Conservation (phyloP, 768 basidiomycete species). For the Boletus sp. region DNA sequence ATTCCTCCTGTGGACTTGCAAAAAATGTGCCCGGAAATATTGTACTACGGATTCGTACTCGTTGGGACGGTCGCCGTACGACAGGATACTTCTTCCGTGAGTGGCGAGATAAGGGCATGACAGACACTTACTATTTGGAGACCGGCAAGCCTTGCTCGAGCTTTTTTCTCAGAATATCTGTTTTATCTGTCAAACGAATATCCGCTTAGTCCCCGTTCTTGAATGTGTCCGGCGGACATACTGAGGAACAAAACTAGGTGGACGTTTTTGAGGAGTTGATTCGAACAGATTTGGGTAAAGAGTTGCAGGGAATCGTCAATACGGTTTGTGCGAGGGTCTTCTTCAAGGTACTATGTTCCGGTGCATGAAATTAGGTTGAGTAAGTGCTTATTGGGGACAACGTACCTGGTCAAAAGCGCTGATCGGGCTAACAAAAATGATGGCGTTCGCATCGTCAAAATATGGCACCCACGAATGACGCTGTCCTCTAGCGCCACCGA, state of each 20-base stretch:
- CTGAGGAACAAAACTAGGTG: conserved; percentile 58
- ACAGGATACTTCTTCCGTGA: conserved; percentile 58
- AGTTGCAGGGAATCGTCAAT: conserved; percentile 88
- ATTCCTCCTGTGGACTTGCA: conserved; percentile 73
- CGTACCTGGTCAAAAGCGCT: conserved; percentile 75
- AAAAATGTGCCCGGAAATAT: conserved; percentile 86
- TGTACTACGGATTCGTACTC: conserved; percentile 78
- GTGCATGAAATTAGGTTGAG: not conserved
- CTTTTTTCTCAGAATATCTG: conserved; percentile 72
- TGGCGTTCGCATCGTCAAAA: conserved; percentile 67
- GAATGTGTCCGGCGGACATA: conserved; percentile 28
- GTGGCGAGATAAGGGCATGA: not conserved
- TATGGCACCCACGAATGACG: conserved; percentile 75
- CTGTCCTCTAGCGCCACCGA: conserved; percentile 69
- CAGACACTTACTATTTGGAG: conserved; percentile 66
- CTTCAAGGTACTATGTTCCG: conserved; percentile 67
- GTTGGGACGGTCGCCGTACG: conserved; percentile 76
- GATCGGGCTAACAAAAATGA: conserved; percentile 76
- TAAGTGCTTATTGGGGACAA: not conserved
- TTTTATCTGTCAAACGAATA: conserved; percentile 52
- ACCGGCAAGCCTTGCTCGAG: conserved; percentile 66
- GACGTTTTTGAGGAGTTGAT: conserved; percentile 70
- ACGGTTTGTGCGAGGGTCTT: conserved; percentile 80
- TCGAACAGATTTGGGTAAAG: conserved; percentile 83
- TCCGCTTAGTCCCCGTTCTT: not conserved